Evolutionary conservation across 2,329 filamentous ascomycete species (phyloP), one percentile per base, ranked within the genome.

Genomic region (Alternaria panax): DNA sequence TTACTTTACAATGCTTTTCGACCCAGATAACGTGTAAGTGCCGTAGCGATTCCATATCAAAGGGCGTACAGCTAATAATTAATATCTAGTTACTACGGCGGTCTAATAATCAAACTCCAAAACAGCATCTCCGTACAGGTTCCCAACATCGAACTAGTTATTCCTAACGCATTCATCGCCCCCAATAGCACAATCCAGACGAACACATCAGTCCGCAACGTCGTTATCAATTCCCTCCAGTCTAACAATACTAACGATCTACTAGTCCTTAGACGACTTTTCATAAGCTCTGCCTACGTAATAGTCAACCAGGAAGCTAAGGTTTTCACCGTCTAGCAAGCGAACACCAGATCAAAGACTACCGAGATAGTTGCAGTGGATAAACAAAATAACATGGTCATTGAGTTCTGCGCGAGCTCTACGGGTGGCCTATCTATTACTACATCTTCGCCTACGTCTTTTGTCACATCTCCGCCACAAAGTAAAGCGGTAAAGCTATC

Each of bases 271-370:
- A 65, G 63, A 30, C 59, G 66, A 50, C 52, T 64, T 6, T 63
- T 69, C 46, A 55, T 69, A 43, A 64, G 60, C 41, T 64, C 62
- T 24, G 63, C 61, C 30, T 66, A 66, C 28, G 7, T 69, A n/a
- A 62, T 65, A 46, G 63, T 66, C 41, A 67, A 69, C 51, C 65
- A 66, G 51, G 65, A 67, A 36, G 59, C 63, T 9, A 56, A 43
- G 16, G 55, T 22, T 18, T 66, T 62, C 55, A 58, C 65, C 12
- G 18, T 68, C 3, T 65, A 63, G 62, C 54, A 64, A 52, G 63
- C 43, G 28, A 58, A 65, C 40, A 52, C 58, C 30, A 51, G 14
- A 50, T 50, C 56, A 4, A 57, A 48, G 20, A 51, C 41, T 48
- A 40, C 54, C 27, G 28, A 63, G 18, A 47, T 63, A 14, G 38